Percentiles rank a stretch among this genome's conserved stretches.
These are phyloP conservation scores for Amaranthus palmeri DNA, from an alignment of 148 eudicot genomes.

Conservation along the genomic window DNA sequence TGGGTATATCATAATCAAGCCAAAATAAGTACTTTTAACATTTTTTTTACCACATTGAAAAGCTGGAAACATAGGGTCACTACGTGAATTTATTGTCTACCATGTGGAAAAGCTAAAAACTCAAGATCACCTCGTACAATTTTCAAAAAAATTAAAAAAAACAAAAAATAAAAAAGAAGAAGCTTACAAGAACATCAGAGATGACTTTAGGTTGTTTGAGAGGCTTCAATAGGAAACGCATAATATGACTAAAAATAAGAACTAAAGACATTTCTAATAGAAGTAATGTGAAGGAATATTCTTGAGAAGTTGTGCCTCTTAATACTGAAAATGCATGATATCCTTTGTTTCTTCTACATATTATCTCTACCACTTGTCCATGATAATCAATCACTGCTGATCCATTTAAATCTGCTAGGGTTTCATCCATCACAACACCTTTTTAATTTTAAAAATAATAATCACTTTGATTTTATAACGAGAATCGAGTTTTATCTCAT, in stretches of 20 bases:
- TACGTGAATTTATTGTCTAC: too few relatives aligned
- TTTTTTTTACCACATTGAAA: too few relatives aligned
- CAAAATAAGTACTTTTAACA: too few relatives aligned
- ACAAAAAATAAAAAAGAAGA: not conserved
- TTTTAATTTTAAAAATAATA: not conserved
- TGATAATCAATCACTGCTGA: constrained; percentile 18
- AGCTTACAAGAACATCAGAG: constrained; percentile 63
- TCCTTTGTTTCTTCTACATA: constrained; percentile 28
- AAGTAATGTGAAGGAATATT: constrained; percentile 53
- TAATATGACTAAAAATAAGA: constrained; percentile 37
- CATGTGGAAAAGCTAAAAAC: too few relatives aligned
- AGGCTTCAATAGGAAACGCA: constrained; percentile 64
- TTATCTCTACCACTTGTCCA: constrained; percentile 4
- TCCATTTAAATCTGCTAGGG: constrained; percentile 16
- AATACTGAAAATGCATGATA: constrained; percentile 44
- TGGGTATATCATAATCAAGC: too few relatives aligned
- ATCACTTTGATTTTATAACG: too few relatives aligned
- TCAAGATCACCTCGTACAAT: too few relatives aligned
- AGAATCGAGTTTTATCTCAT: too few relatives aligned
- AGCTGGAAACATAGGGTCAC: too few relatives aligned
- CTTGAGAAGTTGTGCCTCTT: constrained; percentile 33
- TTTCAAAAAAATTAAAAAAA: not conserved
- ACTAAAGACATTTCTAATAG: constrained; percentile 43
- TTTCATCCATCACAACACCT: constrained; percentile 7
- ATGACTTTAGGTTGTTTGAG: constrained; percentile 61